Percentiles rank a stretch among this genome's conserved stretches.
These are phyloP conservation scores for Madurella fahalii DNA, from an alignment of 2,329 filamentous ascomycete genomes.

Conservation along the genomic window DNA sequence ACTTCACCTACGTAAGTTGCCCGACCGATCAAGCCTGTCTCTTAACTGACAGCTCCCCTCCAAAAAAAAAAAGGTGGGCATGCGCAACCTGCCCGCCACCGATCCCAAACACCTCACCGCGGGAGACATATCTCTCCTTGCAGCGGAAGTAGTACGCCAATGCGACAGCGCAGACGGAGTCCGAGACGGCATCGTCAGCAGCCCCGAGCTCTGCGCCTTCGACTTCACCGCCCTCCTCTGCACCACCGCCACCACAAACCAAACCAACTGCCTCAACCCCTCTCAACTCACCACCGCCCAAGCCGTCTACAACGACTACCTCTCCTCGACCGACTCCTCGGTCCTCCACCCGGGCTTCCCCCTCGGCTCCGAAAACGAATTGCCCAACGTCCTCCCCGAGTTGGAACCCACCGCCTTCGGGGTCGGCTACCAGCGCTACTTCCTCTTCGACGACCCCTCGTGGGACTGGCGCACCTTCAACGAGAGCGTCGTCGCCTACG, in stretches of 20 bases:
- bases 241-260: constrained; percentile 24
- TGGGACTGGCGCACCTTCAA: constrained; percentile 32
- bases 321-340: constrained; percentile 23
- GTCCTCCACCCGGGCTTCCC: constrained; percentile 35
- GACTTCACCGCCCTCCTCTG: constrained; percentile 38
- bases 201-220: constrained; percentile 39
- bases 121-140: constrained; percentile 36
- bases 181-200: constrained; percentile 44
- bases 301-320: constrained; percentile 30
- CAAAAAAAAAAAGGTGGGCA: constrained; percentile 32
- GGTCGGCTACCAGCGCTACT: constrained; percentile 28
- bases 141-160: constrained; percentile 38
- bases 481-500: constrained; percentile 26
- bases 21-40: not conserved
- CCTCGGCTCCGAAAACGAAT: constrained; percentile 41
- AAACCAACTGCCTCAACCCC: constrained; percentile 35
- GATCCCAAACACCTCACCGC: constrained; percentile 39
- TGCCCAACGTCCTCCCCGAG: constrained; percentile 20
- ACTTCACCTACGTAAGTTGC: constrained; percentile 28
- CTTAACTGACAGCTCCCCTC: not conserved
- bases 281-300: constrained; percentile 34
- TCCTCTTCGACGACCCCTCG: constrained; percentile 27
- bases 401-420: constrained; percentile 23
- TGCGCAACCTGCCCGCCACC: constrained; percentile 42
- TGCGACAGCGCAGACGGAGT: constrained; percentile 49